Evolutionary conservation across 129 eudicot genomes (phyloP), one percentile per base, ranked within the genome.

Genomic region (Smallanthus sonchifolius): DNA sequence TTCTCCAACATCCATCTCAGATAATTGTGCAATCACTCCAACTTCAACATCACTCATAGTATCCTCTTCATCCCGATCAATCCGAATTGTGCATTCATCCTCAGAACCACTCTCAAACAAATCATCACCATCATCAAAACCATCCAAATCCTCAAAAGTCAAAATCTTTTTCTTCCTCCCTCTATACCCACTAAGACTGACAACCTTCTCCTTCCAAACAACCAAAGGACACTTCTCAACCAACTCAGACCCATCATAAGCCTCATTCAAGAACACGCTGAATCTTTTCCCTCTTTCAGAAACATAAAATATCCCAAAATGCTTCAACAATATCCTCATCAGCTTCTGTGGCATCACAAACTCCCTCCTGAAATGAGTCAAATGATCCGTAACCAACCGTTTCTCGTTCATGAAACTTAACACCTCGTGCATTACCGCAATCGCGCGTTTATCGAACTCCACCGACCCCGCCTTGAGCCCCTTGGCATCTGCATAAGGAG

Each of bases 381-480:
- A 77, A 82, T 90, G 90, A 81, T 94, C 97, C 44, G 98, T 94
- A 45, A 94, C 88, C 84, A 94, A 75, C 34, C 96, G 82, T 80
- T 86, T 94, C 77, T 91, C 98, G 30, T 85, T 80, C 70, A 87
- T 94, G 78, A 94, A 94, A 70, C 96, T 94, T 47, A 94, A 86
- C 86, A 94, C 76, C 80, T 94, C 98, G 36, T 94, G 98, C 97
- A 94, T 88, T 10, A 94, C 88, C 0, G 98, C 98, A 45, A 94
- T 90, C n/a, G 97, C 98, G 79, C 97, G 83, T 66, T 94, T 94
- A 86, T 94, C 91, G 44, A 94, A 94, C 67, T 94, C 98, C 5
- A 37, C 79, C 1, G 96, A 88, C 36, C 98, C 97, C 0, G 93
- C 93, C 77, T 81, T 83, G 11, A 91, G 86, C 65, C 80, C 91